Percentiles rank a stretch among this genome's conserved stretches.
Evolutionary conservation across 1,284 basidiomycete genomes (phyloP).

Genomic region (Phellopilus nigrolimitatus): DNA sequence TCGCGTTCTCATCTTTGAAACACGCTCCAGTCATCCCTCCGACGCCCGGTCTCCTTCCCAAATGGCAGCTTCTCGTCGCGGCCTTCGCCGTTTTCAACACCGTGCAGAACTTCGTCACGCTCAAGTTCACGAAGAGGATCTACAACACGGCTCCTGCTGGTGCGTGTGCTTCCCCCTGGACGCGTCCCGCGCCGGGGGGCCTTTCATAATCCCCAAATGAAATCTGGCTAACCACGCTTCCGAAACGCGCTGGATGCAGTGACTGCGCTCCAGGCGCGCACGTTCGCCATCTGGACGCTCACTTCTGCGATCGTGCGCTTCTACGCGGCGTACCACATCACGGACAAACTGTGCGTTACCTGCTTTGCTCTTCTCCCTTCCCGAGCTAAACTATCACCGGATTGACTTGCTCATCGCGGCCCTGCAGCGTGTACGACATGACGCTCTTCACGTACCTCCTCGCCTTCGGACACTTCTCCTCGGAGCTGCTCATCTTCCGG

Average conservation of each 20-base stretch:
- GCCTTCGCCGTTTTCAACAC: slow-evolving; percentile 79
- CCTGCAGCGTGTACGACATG: slow-evolving; percentile 81
- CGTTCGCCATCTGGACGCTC: slow-evolving; percentile 87
- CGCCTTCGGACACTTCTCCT: slow-evolving; percentile 85
- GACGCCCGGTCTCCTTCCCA: slow-evolving; percentile 66
- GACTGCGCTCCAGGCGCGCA: slow-evolving; percentile 77
- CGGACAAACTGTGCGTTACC: slow-evolving; percentile 65
- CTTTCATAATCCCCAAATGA: no score
- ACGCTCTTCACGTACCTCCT: slow-evolving; percentile 84
- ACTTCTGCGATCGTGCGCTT: slow-evolving; percentile 75
- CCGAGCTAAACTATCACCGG: slow-evolving; percentile 15
- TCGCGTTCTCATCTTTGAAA: slow-evolving; percentile 2
- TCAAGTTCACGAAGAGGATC: slow-evolving; percentile 72
- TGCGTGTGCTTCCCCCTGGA: slow-evolving; percentile 27
- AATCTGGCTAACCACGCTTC: neutral
- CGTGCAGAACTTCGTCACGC: slow-evolving; percentile 74
- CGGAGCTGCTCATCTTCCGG: slow-evolving; percentile 82
- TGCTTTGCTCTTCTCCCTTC: slow-evolving; percentile 9
- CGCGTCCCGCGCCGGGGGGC: no score
- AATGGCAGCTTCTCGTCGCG: slow-evolving; percentile 82
- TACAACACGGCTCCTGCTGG: slow-evolving; percentile 57
- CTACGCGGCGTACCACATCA: slow-evolving; percentile 86
- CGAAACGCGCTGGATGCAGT: slow-evolving; percentile 52
- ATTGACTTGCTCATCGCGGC: neutral
- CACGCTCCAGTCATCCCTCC: slow-evolving; percentile 49